A percentile compares a stretch with the other conserved stretches of the same genome.
Conservation (phyloP, 768 basidiomycete genomes). For the Lactarius deliciosus region DNA sequence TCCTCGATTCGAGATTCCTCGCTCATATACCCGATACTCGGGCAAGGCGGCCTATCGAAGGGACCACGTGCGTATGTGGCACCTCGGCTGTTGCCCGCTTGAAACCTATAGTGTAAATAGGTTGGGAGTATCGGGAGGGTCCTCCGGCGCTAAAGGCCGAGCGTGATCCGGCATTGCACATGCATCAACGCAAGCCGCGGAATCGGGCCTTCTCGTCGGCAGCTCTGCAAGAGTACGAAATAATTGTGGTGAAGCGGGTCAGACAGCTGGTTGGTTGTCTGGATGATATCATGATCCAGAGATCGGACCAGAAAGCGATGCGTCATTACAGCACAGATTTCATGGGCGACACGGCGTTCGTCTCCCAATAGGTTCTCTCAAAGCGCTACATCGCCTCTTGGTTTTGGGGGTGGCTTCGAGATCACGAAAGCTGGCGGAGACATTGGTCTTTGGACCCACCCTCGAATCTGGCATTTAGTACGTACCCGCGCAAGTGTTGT, state of each 20-base stretch:
- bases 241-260: slow-evolving; percentile 39
- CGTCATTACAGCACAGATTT: slow-evolving; percentile 40
- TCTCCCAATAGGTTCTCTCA: not conserved
- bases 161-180: slow-evolving; percentile 45
- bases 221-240: slow-evolving; percentile 49
- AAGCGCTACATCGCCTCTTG: not conserved
- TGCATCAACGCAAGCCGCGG: slow-evolving; percentile 48
- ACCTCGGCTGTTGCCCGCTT: not conserved
- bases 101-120: slow-evolving; percentile 50
- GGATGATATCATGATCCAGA: slow-evolving; percentile 21
- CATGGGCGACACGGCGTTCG: slow-evolving; percentile 44
- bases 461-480: not conserved
- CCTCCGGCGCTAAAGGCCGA: slow-evolving; percentile 40
- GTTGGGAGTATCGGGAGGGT: slow-evolving; percentile 18
- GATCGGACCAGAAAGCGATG: slow-evolving; percentile 27
- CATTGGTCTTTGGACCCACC: not conserved
- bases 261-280: slow-evolving; percentile 44
- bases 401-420: not conserved
- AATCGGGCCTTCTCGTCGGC: slow-evolving; percentile 46
- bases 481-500: not conserved
- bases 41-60: slow-evolving; percentile 44
- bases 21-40: slow-evolving; percentile 38
- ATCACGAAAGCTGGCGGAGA: not conserved
- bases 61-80: slow-evolving; percentile 37
- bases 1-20: slow-evolving; percentile 35